Conservation (phyloP, 352 stramenopile genomes). For the Ophiocytium majus region DNA sequence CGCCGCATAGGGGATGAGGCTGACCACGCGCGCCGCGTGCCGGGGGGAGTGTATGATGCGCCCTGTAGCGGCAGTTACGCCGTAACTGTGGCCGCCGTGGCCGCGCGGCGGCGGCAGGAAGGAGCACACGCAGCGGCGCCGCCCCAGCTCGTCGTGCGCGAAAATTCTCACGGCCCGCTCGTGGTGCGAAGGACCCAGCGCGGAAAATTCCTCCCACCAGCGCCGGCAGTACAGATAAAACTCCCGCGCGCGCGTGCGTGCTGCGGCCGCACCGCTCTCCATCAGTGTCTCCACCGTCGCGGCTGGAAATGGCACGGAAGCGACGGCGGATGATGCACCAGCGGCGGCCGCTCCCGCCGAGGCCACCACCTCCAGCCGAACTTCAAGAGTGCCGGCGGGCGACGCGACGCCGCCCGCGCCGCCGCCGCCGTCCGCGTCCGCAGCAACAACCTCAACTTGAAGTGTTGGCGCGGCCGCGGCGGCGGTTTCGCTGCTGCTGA, state of each 20-base stretch:
- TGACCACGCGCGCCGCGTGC: slow-evolving; percentile 77
- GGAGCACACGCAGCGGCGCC: slow-evolving; percentile 72
- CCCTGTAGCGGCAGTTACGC: slow-evolving; percentile 43
- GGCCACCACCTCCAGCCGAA: slow-evolving; percentile 40
- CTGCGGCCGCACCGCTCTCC: neutral
- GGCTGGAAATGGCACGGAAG: slow-evolving; percentile 32
- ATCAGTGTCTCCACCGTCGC: slow-evolving; percentile 32
- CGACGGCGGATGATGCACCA: slow-evolving; percentile 30
- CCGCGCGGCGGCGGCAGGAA: slow-evolving; percentile 68
- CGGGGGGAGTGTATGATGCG: slow-evolving; percentile 66
- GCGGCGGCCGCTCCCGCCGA: too few relatives aligned
- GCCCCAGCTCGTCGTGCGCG: slow-evolving; percentile 74
- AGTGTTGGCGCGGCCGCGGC: too few relatives aligned
- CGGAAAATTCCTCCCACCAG: slow-evolving; percentile 40
- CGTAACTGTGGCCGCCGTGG: too few relatives aligned
- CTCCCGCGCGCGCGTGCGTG: slow-evolving; percentile 12
- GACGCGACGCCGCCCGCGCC: too few relatives aligned
- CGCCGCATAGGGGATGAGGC: slow-evolving; percentile 68
- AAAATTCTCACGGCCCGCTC: slow-evolving; percentile 35
- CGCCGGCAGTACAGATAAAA: slow-evolving; percentile 44
- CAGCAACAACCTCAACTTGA: neutral
- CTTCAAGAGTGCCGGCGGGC: slow-evolving; percentile 25
- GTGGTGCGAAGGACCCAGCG: neutral
- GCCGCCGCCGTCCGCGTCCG: neutral
- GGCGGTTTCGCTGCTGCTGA: neutral